Evolutionary conservation across 805 yeast species (phyloP), one percentile per base, ranked within the genome.

Genomic region (Candida maris): DNA sequence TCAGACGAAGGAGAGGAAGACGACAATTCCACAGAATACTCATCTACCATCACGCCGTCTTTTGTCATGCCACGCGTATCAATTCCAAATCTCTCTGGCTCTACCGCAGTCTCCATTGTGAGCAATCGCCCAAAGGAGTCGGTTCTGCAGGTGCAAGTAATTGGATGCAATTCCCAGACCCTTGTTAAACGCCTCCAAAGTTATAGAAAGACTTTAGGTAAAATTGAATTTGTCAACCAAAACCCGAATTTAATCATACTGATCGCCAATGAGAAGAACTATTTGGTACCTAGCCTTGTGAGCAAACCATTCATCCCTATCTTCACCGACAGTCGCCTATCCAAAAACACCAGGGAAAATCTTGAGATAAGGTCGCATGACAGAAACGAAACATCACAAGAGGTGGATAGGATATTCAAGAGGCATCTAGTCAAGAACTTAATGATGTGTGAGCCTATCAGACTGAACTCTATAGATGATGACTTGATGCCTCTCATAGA

Each of bases 31-130:
- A 49, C 55, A 5, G 38, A 45, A 9, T 54, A 54, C 32, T 42
- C 58, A 9, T 50, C 64, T 13, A 49, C 59, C 2, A 49, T 55
- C 6, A 45, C 49, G 9, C 64, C 67, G 3, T 59, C 65, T 1
- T 63, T 63, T 44, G 58, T 62, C 13, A 63, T 63, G 68, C 68
- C 68, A 1, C 47, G 57, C 24, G 62, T 63, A 9, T 56, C 64
- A 4, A 39, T 61, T 20, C 45, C 52, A 7, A 38, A 47, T 23
- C 19, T 48, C 25, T 37, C 42, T 6, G 37, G 26, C 10, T 20
- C 32, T 9, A 37, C 32, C 7, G 35, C 30, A 14, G 27, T 21
- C 14, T 25, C 22, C 13, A 32, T 24, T 23, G 16, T 29, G 13
- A 21, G 22, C 19, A n/a, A 18, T 19, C 15, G 16, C 5, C 5